phyloP scores from a whole-genome alignment of 192 early-diverging fungal genomes.

The Coemansia sp. region DNA sequence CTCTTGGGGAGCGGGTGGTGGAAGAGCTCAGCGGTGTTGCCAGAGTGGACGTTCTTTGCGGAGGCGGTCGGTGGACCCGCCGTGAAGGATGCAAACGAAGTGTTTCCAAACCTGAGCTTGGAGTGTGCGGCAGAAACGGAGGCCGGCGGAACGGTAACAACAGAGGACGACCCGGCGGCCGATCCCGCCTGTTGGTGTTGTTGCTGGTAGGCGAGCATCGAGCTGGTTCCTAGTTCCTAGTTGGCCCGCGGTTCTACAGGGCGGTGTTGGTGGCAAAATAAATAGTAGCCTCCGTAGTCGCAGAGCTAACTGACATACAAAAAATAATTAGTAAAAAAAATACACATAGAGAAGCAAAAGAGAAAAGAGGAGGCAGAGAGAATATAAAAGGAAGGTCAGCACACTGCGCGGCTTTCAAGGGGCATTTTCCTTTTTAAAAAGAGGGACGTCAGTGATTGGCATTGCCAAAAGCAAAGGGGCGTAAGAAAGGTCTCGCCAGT shows the following conservation, averaged over 20 bases:
- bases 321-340: slow-evolving; percentile 4
- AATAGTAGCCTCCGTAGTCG: slow-evolving; percentile 7
- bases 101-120: slow-evolving; percentile 49
- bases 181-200: slow-evolving; percentile 33
- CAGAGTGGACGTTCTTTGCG: background rate
- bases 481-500: background rate
- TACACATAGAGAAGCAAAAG: background rate
- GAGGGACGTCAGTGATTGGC: slow-evolving; percentile 2
- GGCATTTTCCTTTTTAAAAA: slow-evolving; percentile 9
- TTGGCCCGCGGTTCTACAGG: slow-evolving; percentile 4
- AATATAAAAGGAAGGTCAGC: background rate
- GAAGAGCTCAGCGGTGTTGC: background rate
- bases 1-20: slow-evolving; percentile 21
- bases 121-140: slow-evolving; percentile 37
- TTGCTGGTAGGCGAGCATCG: slow-evolving; percentile 53
- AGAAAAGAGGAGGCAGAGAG: slow-evolving; percentile 1
- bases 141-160: slow-evolving; percentile 35
- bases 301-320: slow-evolving; percentile 10
- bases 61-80: background rate
- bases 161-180: slow-evolving; percentile 12
- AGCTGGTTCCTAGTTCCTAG: slow-evolving; percentile 5
- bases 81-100: slow-evolving; percentile 11
- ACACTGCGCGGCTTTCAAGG: background rate
- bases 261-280: slow-evolving; percentile 3
- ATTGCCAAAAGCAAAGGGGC: background rate